Conservation (phyloP, 1,284 basidiomycete genomes). For the Amylostereum areolatum region DNA sequence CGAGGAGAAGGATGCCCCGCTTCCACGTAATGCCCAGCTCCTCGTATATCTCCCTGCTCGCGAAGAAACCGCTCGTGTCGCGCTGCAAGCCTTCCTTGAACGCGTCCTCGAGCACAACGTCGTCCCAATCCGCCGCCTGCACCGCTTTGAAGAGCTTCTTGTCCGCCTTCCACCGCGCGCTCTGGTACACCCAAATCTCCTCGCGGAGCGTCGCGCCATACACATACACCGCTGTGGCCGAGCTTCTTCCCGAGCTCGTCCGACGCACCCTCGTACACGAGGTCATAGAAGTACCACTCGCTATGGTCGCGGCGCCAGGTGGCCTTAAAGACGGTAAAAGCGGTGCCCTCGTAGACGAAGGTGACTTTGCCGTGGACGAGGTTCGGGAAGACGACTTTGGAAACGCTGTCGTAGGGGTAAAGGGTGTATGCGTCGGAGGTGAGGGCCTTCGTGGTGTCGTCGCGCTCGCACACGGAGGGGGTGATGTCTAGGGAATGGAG, state of each 20-base stretch:
- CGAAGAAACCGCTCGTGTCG: slow-evolving; percentile 38
- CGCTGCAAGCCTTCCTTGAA: slow-evolving; percentile 30
- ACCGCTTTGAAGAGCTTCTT: slow-evolving; percentile 29
- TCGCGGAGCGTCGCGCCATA: slow-evolving; percentile 22
- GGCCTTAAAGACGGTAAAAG: slow-evolving; percentile 16
- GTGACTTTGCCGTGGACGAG: slow-evolving; percentile 11
- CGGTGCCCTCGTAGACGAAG: slow-evolving; percentile 13
- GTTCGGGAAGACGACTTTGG: not conserved
- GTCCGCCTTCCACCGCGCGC: slow-evolving; percentile 30
- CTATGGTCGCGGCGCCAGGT: slow-evolving; percentile 10
- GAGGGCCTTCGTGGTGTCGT: slow-evolving; percentile 5
- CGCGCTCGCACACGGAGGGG: slow-evolving; percentile 7
- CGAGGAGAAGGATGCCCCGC: slow-evolving; percentile 20
- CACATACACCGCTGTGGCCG: slow-evolving; percentile 20
- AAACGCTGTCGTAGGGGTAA: not conserved
- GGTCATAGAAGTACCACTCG: slow-evolving; percentile 12
- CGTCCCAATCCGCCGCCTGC: slow-evolving; percentile 29
- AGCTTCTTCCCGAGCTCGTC: slow-evolving; percentile 19
- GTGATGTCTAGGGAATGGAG: slow-evolving; percentile 8
- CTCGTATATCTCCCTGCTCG: slow-evolving; percentile 31
- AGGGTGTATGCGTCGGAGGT: slow-evolving; percentile 1
- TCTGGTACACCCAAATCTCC: slow-evolving; percentile 34
- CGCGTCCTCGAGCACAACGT: slow-evolving; percentile 32
- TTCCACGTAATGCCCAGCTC: slow-evolving; percentile 39
- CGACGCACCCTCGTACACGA: slow-evolving; percentile 14